Base-by-base conservation (phyloP, 352 stramenopile genomes). In the Phytopythium sindhum region DNA sequence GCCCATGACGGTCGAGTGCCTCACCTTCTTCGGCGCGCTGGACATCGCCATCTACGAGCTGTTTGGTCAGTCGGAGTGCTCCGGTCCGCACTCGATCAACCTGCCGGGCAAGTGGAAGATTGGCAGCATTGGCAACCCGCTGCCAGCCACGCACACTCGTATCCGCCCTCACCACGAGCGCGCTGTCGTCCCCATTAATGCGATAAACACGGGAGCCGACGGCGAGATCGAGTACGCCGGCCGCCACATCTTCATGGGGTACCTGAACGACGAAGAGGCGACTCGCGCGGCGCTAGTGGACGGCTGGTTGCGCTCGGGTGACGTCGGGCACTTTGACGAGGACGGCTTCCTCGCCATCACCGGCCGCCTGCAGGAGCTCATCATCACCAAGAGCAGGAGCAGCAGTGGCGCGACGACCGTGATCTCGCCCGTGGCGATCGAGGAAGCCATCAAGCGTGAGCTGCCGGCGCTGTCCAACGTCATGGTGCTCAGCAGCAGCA, bases 31-130 rank as follows among this genome's bases (percentile, higher is more conserved):
- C 61, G 87, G 80, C 44, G 96, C 81, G 12, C 71, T 98, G n/a
- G 95, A 98, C 73, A 97, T 98, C 31, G 90, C 90, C 35, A 83
- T 98, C 52, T 91, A 95, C 64, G 95, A 98, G 69, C 66, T 97
- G 45, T 91, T 93, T 56, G 94, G 94, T 19, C 88, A 98, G 73
- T 96, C 86, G 7, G 91, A 98, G 75, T 96, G 87, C 67, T 97
- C 89, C 6, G 93, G 92, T 1, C 85, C 91, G 37, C 83, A 86
- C 67, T 80, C 83, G 24, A 86, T 90, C 63, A 88, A 88, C 66
- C 61, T 85, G 15, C 70, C 70, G 12, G 75, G 72, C 41, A 87
- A 86, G 66, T 97, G 89, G 88, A 97, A 96, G 64, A 93, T 97
- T 44, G 88, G 91, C 19, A 89, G 70, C 24, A 80, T 89, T 50